Evolutionary conservation across 352 stramenopile genomes (phyloP).

Genomic region (Pythium guiyangense): DNA sequence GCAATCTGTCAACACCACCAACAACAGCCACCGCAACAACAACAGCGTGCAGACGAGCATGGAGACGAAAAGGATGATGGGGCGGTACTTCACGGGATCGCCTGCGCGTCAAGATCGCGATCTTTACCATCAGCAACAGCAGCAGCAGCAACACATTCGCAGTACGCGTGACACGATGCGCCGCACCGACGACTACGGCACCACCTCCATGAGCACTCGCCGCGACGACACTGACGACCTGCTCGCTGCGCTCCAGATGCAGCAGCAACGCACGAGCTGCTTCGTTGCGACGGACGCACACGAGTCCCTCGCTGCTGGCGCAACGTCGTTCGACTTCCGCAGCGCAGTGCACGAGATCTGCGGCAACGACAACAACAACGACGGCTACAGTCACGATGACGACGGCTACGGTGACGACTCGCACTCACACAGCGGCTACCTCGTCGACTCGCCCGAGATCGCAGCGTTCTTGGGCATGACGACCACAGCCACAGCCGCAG

Average conservation of each 20-base stretch:
- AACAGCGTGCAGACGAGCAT: constrained; percentile 1
- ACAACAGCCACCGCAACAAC: not conserved
- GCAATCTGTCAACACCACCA: not conserved
- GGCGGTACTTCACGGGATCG: not conserved
- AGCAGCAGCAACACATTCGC: not conserved
- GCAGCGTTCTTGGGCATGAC: constrained; percentile 10
- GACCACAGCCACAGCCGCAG: not conserved
- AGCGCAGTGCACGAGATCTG: too few species aligned
- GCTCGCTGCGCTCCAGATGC: constrained; percentile 2
- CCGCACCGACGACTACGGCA: not conserved
- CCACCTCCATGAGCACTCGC: not conserved
- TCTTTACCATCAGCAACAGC: not conserved
- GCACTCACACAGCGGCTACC: too few species aligned
- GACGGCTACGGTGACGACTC: too few species aligned
- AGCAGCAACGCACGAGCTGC: not conserved
- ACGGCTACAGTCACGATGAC: too few species aligned
- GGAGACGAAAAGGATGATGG: constrained; percentile 10
- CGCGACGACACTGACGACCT: not conserved
- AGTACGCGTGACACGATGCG: too few species aligned
- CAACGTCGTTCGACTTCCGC: too few species aligned
- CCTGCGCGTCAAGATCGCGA: too few species aligned
- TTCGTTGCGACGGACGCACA: not conserved
- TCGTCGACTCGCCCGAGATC: constrained; percentile 2
- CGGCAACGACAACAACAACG: too few species aligned
- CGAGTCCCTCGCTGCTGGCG: not conserved